A percentile compares a stretch with the other conserved stretches of the same genome.
Evolutionary conservation across 768 basidiomycete genomes (phyloP).

Genomic region (Russula vinacea): DNA sequence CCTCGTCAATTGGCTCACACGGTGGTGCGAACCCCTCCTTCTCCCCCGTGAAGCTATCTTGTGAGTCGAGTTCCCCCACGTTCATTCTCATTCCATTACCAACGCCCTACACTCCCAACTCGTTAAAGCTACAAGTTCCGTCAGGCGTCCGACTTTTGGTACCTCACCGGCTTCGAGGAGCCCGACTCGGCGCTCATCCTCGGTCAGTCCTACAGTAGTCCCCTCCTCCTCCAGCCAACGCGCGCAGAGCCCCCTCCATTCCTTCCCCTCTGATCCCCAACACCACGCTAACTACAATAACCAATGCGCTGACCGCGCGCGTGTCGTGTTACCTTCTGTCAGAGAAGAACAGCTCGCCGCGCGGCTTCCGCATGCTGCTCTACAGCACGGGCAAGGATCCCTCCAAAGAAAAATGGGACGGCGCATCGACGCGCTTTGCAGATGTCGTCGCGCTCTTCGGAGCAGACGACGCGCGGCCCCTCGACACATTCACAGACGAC

Average conservation of each 20-base stretch:
- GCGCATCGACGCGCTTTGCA: slow-evolving; percentile 69
- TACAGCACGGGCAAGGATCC: slow-evolving; percentile 76
- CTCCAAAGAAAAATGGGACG: slow-evolving; percentile 88
- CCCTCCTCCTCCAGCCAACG: too few relatives aligned
- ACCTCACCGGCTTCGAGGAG: slow-evolving; percentile 94
- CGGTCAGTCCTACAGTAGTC: slow-evolving; percentile 50
- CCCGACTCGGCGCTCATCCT: slow-evolving; percentile 87
- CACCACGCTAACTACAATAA: too few relatives aligned
- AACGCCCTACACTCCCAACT: background rate
- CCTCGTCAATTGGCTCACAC: background rate
- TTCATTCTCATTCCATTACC: background rate
- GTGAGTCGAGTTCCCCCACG: slow-evolving; percentile 8
- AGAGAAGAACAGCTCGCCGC: slow-evolving; percentile 69
- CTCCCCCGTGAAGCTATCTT: slow-evolving; percentile 22
- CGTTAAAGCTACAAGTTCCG: slow-evolving; percentile 84
- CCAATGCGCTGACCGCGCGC: background rate
- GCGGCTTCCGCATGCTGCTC: slow-evolving; percentile 83
- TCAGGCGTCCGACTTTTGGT: slow-evolving; percentile 91
- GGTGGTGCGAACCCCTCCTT: background rate
- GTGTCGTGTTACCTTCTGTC: background rate
- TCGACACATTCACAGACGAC: slow-evolving; percentile 52
- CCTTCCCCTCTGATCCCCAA: background rate
- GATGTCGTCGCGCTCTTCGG: slow-evolving; percentile 67
- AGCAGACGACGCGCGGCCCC: slow-evolving; percentile 69
- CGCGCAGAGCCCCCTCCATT: too few relatives aligned